Conservation (phyloP, 495 filamentous ascomycete species). For the Podospora tetraspora region DNA sequence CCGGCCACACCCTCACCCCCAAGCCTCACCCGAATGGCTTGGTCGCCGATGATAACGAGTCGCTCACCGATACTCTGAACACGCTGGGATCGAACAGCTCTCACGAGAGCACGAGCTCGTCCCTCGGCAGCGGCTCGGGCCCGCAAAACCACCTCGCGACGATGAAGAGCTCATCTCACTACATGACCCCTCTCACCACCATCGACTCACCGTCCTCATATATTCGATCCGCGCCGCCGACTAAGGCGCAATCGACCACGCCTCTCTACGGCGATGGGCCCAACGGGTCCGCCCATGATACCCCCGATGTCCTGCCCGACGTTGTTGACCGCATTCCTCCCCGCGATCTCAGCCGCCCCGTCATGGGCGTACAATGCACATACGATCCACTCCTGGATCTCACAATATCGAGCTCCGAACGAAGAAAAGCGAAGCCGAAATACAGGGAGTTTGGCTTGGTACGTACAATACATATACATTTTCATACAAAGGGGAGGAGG, state of each 20-base stretch:
- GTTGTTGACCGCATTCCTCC: slow-evolving; percentile 49
- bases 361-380: slow-evolving; percentile 62
- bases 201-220: slow-evolving; percentile 67
- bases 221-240: slow-evolving; percentile 28
- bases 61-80: slow-evolving; percentile 54
- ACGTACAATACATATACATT: slow-evolving; percentile 44
- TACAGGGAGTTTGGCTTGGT: slow-evolving; percentile 67
- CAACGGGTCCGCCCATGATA: slow-evolving; percentile 35
- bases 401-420: slow-evolving; percentile 55
- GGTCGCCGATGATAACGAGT: slow-evolving; percentile 52
- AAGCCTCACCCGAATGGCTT: slow-evolving; percentile 29
- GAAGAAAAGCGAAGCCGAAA: slow-evolving; percentile 59
- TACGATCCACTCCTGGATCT: slow-evolving; percentile 62
- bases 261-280: slow-evolving; percentile 26
- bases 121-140: slow-evolving; percentile 54
- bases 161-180: slow-evolving; percentile 45
- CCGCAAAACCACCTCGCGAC: slow-evolving; percentile 45
- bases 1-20: slow-evolving; percentile 11
- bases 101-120: slow-evolving; percentile 58
- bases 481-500: slow-evolving; percentile 28
- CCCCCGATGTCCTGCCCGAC: slow-evolving; percentile 45
- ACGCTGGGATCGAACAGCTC: slow-evolving; percentile 63
- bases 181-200: slow-evolving; percentile 71
- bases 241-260: slow-evolving; percentile 37
- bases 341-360: slow-evolving; percentile 54